Conservation (phyloP, 2,329 filamentous ascomycete species). For the Ophiostoma triangulosporum region DNA sequence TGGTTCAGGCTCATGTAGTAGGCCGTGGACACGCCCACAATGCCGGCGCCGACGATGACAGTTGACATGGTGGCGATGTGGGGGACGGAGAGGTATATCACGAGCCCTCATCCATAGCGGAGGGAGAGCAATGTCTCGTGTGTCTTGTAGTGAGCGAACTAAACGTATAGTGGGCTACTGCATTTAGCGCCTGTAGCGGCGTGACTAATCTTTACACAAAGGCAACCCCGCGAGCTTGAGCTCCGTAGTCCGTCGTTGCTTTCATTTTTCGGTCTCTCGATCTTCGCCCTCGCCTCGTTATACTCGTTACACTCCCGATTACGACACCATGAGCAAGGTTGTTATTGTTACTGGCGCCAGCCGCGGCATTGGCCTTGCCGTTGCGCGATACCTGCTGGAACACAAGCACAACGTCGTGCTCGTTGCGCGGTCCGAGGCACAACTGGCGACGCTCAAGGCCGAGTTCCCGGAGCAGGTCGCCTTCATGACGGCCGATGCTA, state of each 20-base stretch:
- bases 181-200: too few species aligned
- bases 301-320: background rate
- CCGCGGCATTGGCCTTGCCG: constrained; percentile 46
- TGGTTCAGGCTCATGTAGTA: constrained; percentile 51
- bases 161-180: too few species aligned
- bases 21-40: constrained; percentile 57
- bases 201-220: too few species aligned
- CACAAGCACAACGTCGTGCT: constrained; percentile 45
- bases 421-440: constrained; percentile 38
- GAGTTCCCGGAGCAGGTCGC: constrained; percentile 39
- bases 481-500: constrained; percentile 41
- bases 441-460: constrained; percentile 37
- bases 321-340: constrained; percentile 28
- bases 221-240: too few species aligned
- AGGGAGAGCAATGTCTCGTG: too few species aligned
- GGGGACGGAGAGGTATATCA: too few species aligned
- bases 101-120: too few species aligned
- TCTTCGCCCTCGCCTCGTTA: background rate
- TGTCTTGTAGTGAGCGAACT: too few species aligned
- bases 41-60: constrained; percentile 55
- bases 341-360: constrained; percentile 57
- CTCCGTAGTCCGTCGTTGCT: too few species aligned
- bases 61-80: constrained; percentile 29
- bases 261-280: background rate
- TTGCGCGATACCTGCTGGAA: constrained; percentile 37